A percentile compares a stretch with the other conserved stretches of the same genome.
Conservation (phyloP, 163 green algal genomes). For the Prototheca cutis region DNA sequence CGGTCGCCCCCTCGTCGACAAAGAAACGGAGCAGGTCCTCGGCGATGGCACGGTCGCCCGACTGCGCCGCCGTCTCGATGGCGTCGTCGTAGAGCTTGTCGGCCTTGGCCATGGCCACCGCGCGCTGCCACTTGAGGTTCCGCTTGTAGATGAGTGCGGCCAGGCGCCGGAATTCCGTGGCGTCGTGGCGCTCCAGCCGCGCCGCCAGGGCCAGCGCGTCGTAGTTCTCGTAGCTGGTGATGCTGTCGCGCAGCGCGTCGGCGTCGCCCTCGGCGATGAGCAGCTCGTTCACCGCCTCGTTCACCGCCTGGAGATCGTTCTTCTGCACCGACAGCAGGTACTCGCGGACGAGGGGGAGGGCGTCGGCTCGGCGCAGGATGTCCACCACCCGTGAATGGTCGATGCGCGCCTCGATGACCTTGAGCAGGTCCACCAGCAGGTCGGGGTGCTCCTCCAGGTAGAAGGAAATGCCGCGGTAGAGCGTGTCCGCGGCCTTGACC, state of each 20-base stretch:
- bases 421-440: constrained; percentile 86
- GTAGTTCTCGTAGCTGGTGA: constrained; percentile 95
- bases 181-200: constrained; percentile 86
- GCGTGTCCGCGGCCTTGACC: constrained; percentile 67
- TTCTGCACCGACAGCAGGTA: constrained; percentile 53
- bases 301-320: constrained; percentile 71
- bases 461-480: constrained; percentile 87
- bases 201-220: constrained; percentile 75
- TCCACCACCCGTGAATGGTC: constrained; percentile 89
- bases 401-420: constrained; percentile 74
- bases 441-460: constrained; percentile 92
- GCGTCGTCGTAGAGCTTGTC: constrained; percentile 83
- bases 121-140: constrained; percentile 83
- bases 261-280: constrained; percentile 97
- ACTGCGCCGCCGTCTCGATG: constrained; percentile 85
- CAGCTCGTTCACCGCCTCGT: constrained; percentile 95
- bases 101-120: constrained; percentile 78
- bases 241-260: constrained; percentile 71
- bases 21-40: constrained; percentile 92
- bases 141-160: constrained; percentile 88
- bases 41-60: constrained; percentile 69
- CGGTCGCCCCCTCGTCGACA: constrained; percentile 54
- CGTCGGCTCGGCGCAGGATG: constrained; percentile 74
- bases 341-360: constrained; percentile 89
- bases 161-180: constrained; percentile 92